Conservation (phyloP, 2,329 filamentous ascomycete genomes). For the Aspergillus nomiae region DNA sequence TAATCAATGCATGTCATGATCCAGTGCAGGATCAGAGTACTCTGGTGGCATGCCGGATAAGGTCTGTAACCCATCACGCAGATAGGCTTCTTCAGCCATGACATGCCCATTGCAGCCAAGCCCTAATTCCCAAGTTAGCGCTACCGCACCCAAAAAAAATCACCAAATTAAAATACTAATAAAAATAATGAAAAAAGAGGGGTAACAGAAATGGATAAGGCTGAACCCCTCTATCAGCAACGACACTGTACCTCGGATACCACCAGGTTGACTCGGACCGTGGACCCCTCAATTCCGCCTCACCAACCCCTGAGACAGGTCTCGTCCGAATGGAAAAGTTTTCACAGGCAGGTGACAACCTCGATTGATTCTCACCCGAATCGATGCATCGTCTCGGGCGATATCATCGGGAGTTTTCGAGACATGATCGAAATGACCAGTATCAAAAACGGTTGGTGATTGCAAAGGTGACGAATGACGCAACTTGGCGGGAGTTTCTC, state of each 20-base stretch:
- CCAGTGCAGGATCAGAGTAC: background rate
- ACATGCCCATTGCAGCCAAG: background rate
- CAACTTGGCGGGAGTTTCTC: background rate
- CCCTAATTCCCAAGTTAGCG: background rate
- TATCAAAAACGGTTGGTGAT: background rate
- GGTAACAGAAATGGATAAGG: background rate
- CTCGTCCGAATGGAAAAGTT: slow-evolving; percentile 1
- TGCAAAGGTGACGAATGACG: slow-evolving; percentile 1
- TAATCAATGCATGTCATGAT: background rate
- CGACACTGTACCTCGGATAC: background rate
- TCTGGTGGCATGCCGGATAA: background rate
- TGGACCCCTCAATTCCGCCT: background rate
- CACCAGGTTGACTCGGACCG: background rate
- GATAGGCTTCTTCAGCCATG: background rate
- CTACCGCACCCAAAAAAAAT: background rate
- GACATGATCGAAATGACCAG: background rate
- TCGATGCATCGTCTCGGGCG: background rate
- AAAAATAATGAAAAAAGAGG: background rate
- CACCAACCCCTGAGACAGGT: background rate
- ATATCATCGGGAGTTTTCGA: slow-evolving; percentile 1
- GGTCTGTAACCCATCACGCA: background rate
- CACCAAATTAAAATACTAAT: background rate
- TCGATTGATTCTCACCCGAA: background rate
- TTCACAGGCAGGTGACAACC: background rate
- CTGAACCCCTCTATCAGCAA: background rate